Base-by-base conservation (phyloP, 768 basidiomycete genomes). In the Neoboletus magnificus region DNA sequence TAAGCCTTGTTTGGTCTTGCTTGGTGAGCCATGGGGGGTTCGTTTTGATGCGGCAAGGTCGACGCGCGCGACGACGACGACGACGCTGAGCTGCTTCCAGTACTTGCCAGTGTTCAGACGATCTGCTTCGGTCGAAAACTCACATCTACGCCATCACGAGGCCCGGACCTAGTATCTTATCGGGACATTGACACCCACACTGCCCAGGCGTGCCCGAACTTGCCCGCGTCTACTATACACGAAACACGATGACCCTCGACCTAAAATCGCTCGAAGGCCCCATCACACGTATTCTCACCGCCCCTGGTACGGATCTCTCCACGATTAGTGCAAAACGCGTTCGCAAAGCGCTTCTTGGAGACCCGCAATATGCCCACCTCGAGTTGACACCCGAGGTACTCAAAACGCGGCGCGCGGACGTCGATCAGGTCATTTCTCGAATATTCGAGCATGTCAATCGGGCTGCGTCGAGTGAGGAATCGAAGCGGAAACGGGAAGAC, bases 271-370 rank as follows among this genome's bases (percentile, higher is more conserved):
- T 91, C 60, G 81, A 84, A 70, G 77, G 80, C 13, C 78, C 75
- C 56, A 86, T 93, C 66, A 78, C 77, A 60, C 74, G 77, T 55
- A 90, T 93, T 68, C 82, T 93, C 49, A 78, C 82, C 30, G 85
- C 86, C 20, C 91, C 91, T 4, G 85, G 83, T 45, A 86, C 82
- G 45, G 88, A 93, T 77, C 79, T 93, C 64, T 58, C 77, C 44
- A 88, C 86, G 44, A 90, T 93, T 71, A 89, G 85, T 68, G 93
- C 93, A 44, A 96, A 92, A 75, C 85, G 85, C 73, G 92, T 97
- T 63, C 84, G 94, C 60, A 87, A 87, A 66, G 82, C 84, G 75
- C 93, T 58, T 63, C 62, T 82, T 54, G 82, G 82, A 56, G 65
- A 71, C 30, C 59, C 62, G 1, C 44, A 48, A 12, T 60, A 62